Evolutionary conservation across 1,284 basidiomycete species (phyloP).

Genomic region (Puccinia coronata): DNA sequence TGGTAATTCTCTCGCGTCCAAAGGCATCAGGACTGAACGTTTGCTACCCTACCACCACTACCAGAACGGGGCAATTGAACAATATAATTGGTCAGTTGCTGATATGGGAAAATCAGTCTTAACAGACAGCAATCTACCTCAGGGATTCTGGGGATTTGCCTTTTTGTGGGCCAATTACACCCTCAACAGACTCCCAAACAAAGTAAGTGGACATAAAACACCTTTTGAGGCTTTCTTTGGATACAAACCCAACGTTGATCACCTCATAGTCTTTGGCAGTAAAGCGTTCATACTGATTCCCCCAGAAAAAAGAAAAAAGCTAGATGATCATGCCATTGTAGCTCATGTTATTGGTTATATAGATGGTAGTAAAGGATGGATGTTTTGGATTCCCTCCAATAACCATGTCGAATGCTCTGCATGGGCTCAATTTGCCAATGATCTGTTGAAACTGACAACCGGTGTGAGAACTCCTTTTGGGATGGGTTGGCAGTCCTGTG

Average conservation of each 20-base stretch:
- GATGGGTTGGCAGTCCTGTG: too few relatives aligned
- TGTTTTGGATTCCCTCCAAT: background rate
- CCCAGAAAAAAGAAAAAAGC: background rate
- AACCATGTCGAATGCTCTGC: background rate
- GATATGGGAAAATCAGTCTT: too few relatives aligned
- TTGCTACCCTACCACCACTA: too few relatives aligned
- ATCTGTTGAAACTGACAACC: background rate
- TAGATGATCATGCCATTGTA: too few relatives aligned
- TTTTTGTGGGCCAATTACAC: too few relatives aligned
- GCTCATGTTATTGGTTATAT: slow-evolving; percentile 16
- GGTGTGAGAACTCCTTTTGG: too few relatives aligned
- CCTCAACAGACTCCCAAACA: background rate
- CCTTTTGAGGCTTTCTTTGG: background rate
- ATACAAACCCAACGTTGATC: background rate
- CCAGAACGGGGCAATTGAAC: background rate
- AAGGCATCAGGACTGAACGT: slow-evolving; percentile 29
- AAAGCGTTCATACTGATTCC: too few relatives aligned
- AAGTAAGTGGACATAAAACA: background rate
- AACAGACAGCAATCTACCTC: too few relatives aligned
- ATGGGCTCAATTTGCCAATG: background rate
- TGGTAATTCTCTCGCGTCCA: background rate
- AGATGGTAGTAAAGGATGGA: background rate
- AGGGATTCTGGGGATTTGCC: too few relatives aligned
- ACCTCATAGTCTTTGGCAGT: background rate
- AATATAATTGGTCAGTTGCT: background rate